Evolutionary conservation across 2,329 filamentous ascomycete genomes (phyloP).

Genomic region (Fusarium camptoceras): DNA sequence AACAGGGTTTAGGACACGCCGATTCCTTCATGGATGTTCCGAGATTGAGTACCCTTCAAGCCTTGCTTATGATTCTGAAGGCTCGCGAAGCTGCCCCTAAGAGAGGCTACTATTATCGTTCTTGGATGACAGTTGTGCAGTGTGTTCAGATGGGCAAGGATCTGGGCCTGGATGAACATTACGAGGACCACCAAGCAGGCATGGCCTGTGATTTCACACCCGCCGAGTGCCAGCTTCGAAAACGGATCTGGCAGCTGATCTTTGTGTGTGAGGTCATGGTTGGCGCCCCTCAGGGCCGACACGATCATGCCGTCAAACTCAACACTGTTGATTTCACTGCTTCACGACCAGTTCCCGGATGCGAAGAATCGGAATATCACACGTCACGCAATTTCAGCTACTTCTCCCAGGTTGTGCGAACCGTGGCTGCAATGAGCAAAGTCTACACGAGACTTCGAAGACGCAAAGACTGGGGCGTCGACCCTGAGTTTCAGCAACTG

Average conservation of each 20-base stretch:
- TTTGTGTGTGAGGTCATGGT: slow-evolving; percentile 92
- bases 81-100: slow-evolving; percentile 93
- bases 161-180: slow-evolving; percentile 88
- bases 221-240: slow-evolving; percentile 85
- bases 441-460: slow-evolving; percentile 80
- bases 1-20: slow-evolving; percentile 74
- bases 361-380: slow-evolving; percentile 80
- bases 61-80: slow-evolving; percentile 86
- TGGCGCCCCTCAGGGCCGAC: slow-evolving; percentile 89
- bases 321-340: slow-evolving; percentile 82
- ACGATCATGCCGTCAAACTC: slow-evolving; percentile 79
- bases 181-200: slow-evolving; percentile 79
- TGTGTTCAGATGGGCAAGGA: slow-evolving; percentile 95
- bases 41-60: slow-evolving; percentile 90
- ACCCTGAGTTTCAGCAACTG: slow-evolving; percentile 83
- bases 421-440: slow-evolving; percentile 81
- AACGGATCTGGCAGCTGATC: slow-evolving; percentile 88
- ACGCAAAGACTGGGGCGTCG: slow-evolving; percentile 86
- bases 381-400: slow-evolving; percentile 88
- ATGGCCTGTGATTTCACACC: slow-evolving; percentile 75
- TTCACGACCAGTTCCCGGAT: slow-evolving; percentile 70
- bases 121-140: slow-evolving; percentile 95
- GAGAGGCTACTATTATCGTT: slow-evolving; percentile 94
- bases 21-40: slow-evolving; percentile 95
- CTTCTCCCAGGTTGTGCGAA: slow-evolving; percentile 80